These are phyloP conservation scores for Pezicula rhizophila DNA, from an alignment of 2,329 filamentous ascomycete genomes.

Conservation along the genomic window DNA sequence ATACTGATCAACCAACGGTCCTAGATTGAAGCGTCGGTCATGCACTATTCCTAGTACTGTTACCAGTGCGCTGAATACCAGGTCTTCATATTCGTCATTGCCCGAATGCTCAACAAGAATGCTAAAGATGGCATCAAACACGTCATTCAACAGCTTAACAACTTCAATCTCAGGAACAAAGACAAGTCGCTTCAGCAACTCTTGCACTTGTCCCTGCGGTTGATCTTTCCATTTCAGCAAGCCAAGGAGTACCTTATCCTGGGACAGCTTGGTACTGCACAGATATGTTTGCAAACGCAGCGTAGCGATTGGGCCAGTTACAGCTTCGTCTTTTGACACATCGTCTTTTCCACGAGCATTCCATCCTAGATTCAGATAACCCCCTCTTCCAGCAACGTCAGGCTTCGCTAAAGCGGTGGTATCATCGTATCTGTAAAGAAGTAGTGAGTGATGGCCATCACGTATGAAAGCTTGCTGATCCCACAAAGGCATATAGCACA, in stretches of 20 bases:
- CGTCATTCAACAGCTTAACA: slow-evolving; percentile 84
- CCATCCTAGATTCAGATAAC: slow-evolving; percentile 83
- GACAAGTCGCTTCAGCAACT: slow-evolving; percentile 73
- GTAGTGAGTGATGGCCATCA: slow-evolving; percentile 74
- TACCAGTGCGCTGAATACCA: slow-evolving; percentile 86
- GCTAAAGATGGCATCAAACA: slow-evolving; percentile 86
- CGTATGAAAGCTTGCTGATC: slow-evolving; percentile 82
- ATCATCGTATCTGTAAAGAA: slow-evolving; percentile 90
- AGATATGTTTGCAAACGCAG: slow-evolving; percentile 77
- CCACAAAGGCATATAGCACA: slow-evolving; percentile 93
- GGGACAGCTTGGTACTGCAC: slow-evolving; percentile 91
- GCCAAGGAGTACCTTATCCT: slow-evolving; percentile 79
- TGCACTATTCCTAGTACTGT: slow-evolving; percentile 89
- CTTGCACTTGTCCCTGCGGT: slow-evolving; percentile 63
- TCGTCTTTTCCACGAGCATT: slow-evolving; percentile 60
- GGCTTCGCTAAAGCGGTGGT: slow-evolving; percentile 65
- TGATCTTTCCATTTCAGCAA: slow-evolving; percentile 82
- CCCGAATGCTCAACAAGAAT: slow-evolving; percentile 88
- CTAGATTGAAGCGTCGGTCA: slow-evolving; percentile 87
- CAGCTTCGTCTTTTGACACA: slow-evolving; percentile 62
- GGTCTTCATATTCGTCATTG: slow-evolving; percentile 85
- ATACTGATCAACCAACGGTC: slow-evolving; percentile 86
- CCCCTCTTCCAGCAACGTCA: slow-evolving; percentile 65
- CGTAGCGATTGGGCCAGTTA: slow-evolving; percentile 75
- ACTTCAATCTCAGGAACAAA: slow-evolving; percentile 98